Percentiles rank a stretch among this genome's conserved stretches.
These are phyloP conservation scores for Exophiala spinifera DNA, from an alignment of 2,329 filamentous ascomycete species.

Conservation along the genomic window DNA sequence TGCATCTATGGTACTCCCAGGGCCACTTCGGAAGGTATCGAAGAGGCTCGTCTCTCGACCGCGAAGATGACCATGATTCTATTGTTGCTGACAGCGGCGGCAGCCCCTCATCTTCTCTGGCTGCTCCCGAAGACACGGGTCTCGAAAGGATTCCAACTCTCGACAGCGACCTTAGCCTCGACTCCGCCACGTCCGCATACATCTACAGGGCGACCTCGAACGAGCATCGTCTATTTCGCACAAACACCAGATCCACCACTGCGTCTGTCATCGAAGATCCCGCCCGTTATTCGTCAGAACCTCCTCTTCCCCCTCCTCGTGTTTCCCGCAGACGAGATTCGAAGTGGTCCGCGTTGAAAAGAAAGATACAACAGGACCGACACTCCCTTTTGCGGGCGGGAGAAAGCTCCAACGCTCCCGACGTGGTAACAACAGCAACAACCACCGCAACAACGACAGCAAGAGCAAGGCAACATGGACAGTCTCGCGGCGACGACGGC, in stretches of 20 bases:
- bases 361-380: background rate
- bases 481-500: too few relatives aligned
- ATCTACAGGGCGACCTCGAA: background rate
- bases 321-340: too few relatives aligned
- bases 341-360: background rate
- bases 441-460: background rate
- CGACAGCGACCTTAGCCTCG: background rate
- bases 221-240: background rate
- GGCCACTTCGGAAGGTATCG: constrained; percentile 1
- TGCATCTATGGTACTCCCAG: constrained; percentile 13
- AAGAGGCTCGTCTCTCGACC: constrained; percentile 1
- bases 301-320: too few relatives aligned
- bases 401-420: background rate
- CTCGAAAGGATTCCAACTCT: background rate
- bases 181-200: background rate
- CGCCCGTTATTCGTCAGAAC: background rate
- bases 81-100: background rate
- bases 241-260: background rate
- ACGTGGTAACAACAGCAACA: background rate
- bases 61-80: background rate
- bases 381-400: background rate
- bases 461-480: too few relatives aligned
- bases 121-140: background rate
- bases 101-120: background rate
- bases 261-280: background rate